These are phyloP conservation scores for Usnea hakonensis DNA, from an alignment of 495 filamentous ascomycete species.

Conservation along the genomic window DNA sequence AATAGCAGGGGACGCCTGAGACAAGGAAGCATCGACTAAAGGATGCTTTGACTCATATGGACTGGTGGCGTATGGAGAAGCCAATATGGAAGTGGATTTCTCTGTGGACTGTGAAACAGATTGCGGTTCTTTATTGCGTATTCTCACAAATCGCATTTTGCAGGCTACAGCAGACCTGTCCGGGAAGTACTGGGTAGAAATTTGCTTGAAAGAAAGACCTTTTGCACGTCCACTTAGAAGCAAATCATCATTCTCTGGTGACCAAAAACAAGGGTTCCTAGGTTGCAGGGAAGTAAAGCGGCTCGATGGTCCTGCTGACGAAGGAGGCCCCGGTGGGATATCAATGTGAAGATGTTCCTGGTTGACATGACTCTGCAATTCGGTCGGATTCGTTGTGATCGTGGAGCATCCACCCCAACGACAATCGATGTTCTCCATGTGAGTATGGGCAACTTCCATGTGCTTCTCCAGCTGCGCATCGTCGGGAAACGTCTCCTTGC, in stretches of 20 bases:
- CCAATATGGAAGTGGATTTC: background rate
- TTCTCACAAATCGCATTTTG: constrained; percentile 54
- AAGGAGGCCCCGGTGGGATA: background rate
- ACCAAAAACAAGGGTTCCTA: constrained; percentile 42
- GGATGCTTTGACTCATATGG: background rate
- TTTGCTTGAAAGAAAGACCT: constrained; percentile 62
- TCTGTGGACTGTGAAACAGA: background rate
- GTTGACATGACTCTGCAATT: constrained; percentile 16
- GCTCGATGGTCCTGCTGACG: background rate
- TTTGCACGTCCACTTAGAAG: constrained; percentile 52
- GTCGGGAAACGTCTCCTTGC: constrained; percentile 4
- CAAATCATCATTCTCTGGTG: constrained; percentile 55
- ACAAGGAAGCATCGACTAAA: background rate
- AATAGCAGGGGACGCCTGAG: background rate
- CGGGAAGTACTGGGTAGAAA: constrained; percentile 58
- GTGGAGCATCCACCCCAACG: constrained; percentile 20
- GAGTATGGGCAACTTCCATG: constrained; percentile 8
- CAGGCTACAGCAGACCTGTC: constrained; percentile 66
- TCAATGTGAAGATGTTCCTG: constrained; percentile 9
- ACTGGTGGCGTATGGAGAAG: background rate
- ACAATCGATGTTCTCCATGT: constrained; percentile 11
- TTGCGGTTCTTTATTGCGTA: background rate
- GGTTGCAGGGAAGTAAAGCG: background rate
- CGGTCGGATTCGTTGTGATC: constrained; percentile 3
- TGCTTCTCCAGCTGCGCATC: constrained; percentile 16